A percentile compares a stretch with the other conserved stretches of the same genome.
These are phyloP conservation scores for Kickxella alabastrina DNA, from an alignment of 192 early-diverging fungal genomes.

Conservation along the genomic window DNA sequence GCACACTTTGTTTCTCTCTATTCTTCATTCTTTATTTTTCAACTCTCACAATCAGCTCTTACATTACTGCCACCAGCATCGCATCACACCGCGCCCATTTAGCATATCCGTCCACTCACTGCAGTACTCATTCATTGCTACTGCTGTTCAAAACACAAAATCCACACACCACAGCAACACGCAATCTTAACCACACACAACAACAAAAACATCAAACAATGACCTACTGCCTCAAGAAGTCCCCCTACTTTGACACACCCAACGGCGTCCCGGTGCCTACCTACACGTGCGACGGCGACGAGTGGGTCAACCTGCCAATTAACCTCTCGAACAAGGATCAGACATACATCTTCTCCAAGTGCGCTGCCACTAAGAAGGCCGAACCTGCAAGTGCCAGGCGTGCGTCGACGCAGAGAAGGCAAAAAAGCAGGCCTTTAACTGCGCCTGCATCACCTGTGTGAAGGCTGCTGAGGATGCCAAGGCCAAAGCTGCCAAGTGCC, in stretches of 20 bases:
- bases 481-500: conserved; percentile 35
- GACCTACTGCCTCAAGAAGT: conserved; percentile 47
- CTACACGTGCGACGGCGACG: conserved; percentile 47
- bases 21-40: too few species aligned
- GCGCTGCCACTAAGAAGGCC: conserved; percentile 30
- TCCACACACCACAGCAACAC: background rate
- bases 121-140: too few species aligned
- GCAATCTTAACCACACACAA: background rate
- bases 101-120: too few species aligned
- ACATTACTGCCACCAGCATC: too few species aligned
- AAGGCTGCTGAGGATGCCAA: conserved; percentile 35
- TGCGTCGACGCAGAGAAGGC: conserved; percentile 34
- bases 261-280: conserved; percentile 41
- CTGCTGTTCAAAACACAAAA: too few species aligned
- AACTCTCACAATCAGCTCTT: too few species aligned
- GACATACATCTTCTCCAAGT: conserved; percentile 41
- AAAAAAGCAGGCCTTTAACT: conserved; percentile 25
- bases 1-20: too few species aligned
- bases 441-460: conserved; percentile 29
- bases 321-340: conserved; percentile 49
- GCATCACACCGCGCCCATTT: too few species aligned
- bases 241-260: conserved; percentile 40
- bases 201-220: conserved; percentile 7
- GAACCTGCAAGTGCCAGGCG: conserved; percentile 26
- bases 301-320: conserved; percentile 50